These are phyloP conservation scores for Claviceps sp. DNA, from an alignment of 2,329 filamentous ascomycete species.

Conservation along the genomic window DNA sequence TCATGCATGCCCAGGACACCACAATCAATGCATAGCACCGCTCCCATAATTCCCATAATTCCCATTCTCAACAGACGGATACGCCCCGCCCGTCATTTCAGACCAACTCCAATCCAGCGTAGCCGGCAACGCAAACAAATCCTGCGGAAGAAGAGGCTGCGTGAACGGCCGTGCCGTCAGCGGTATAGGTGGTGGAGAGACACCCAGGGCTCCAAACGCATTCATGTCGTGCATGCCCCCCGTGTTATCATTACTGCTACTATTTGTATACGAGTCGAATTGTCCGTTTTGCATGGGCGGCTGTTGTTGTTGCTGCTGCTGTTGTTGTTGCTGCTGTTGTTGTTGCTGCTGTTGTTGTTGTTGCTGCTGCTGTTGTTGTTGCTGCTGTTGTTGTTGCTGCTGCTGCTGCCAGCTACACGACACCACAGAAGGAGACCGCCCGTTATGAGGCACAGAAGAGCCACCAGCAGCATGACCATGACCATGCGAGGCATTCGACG, in stretches of 20 bases:
- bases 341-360: neutral
- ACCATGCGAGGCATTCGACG: slow-evolving; percentile 13
- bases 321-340: slow-evolving; percentile 24
- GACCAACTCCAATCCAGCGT: slow-evolving; percentile 82
- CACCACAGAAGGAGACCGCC: slow-evolving; percentile 30
- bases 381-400: neutral
- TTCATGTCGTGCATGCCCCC: slow-evolving; percentile 21
- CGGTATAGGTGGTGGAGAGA: slow-evolving; percentile 7
- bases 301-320: slow-evolving; percentile 34
- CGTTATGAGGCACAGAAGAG: slow-evolving; percentile 21
- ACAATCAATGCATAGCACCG: neutral
- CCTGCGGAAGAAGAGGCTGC: slow-evolving; percentile 81
- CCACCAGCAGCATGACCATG: slow-evolving; percentile 8
- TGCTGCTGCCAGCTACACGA: slow-evolving; percentile 18
- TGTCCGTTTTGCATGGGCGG: slow-evolving; percentile 23
- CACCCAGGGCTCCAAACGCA: slow-evolving; percentile 24
- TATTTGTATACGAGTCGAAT: slow-evolving; percentile 25
- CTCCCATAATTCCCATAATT: slow-evolving; percentile 24
- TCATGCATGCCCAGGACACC: neutral
- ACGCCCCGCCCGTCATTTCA: slow-evolving; percentile 52
- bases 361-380: neutral
- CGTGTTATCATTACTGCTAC: neutral
- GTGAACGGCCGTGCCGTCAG: slow-evolving; percentile 40
- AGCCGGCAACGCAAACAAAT: slow-evolving; percentile 92
- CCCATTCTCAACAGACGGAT: slow-evolving; percentile 51